Percentiles rank a stretch among this genome's conserved stretches.
Conservation (phyloP, 2,329 filamentous ascomycete genomes). For the Oidium heveae region DNA sequence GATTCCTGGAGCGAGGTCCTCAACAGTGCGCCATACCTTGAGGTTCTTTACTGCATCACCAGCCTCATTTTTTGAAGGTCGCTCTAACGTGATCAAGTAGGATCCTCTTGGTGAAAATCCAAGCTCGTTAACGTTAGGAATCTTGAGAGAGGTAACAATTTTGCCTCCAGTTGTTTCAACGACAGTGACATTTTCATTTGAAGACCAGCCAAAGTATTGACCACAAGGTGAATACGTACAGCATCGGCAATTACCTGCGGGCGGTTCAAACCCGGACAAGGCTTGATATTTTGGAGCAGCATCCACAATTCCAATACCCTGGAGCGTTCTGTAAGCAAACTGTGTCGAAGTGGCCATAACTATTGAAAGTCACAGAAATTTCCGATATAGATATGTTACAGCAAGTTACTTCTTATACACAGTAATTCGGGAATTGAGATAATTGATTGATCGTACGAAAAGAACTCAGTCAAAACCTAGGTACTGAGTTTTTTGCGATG, state of each 20-base stretch:
- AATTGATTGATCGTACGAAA: neutral
- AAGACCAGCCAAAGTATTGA: slow-evolving; percentile 88
- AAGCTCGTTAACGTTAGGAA: slow-evolving; percentile 75
- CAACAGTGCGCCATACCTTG: slow-evolving; percentile 78
- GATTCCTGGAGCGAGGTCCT: slow-evolving; percentile 33
- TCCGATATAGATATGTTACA: slow-evolving; percentile 1
- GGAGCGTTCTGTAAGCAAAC: slow-evolving; percentile 92
- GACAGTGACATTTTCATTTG: slow-evolving; percentile 63
- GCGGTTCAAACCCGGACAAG: slow-evolving; percentile 60
- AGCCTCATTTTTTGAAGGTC: slow-evolving; percentile 72
- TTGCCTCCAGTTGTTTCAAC: slow-evolving; percentile 58
- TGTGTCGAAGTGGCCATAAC: slow-evolving; percentile 84
- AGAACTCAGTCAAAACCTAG: neutral
- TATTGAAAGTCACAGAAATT: slow-evolving; percentile 52
- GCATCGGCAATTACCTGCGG: slow-evolving; percentile 84
- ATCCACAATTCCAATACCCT: slow-evolving; percentile 84
- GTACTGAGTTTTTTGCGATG: neutral
- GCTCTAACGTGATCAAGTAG: slow-evolving; percentile 92
- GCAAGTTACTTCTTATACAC: neutral
- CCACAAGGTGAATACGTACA: slow-evolving; percentile 90
- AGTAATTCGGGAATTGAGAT: neutral
- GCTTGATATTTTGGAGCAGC: slow-evolving; percentile 69
- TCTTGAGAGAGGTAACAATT: slow-evolving; percentile 47
- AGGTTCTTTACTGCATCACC: slow-evolving; percentile 90
- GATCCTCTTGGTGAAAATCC: slow-evolving; percentile 83